These are phyloP conservation scores for Trichomonas tenax DNA, from an alignment of 208 protist genomes.

Conservation along the genomic window DNA sequence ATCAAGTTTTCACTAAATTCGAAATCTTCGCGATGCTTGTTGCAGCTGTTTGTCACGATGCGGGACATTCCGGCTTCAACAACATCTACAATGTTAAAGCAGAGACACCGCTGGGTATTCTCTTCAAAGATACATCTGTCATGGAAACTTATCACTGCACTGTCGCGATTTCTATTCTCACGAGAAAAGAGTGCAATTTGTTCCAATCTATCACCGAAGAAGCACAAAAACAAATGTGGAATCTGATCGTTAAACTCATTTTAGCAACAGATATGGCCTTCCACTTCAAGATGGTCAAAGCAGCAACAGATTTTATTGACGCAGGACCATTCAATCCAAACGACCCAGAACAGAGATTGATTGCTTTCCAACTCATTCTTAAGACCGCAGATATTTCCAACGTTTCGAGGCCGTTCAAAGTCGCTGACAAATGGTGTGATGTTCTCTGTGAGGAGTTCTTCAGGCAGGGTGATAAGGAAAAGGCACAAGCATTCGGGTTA, in stretches of 20 bases:
- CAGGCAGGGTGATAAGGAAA: background rate
- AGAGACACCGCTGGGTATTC: conserved; percentile 58
- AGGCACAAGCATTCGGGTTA: background rate
- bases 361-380: background rate
- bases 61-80: conserved; percentile 80
- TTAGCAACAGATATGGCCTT: conserved; percentile 45
- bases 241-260: conserved; percentile 36
- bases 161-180: conserved; percentile 29
- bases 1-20: conserved; percentile 40
- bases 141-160: conserved; percentile 50
- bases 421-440: conserved; percentile 10
- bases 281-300: conserved; percentile 35
- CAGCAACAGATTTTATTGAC: background rate
- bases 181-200: conserved; percentile 28
- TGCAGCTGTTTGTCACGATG: conserved; percentile 74
- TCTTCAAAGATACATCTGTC: conserved; percentile 48
- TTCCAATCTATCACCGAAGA: conserved; percentile 19
- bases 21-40: conserved; percentile 67
- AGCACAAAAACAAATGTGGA: conserved; percentile 32
- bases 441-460: background rate
- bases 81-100: conserved; percentile 81
- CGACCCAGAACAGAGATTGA: background rate
- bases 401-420: background rate
- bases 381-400: background rate
- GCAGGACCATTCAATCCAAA: background rate